Percentiles rank a stretch among this genome's conserved stretches.
Evolutionary conservation across 1,139 yeast genomes (phyloP).

Genomic region (Zygosaccharomyces sapae): DNA sequence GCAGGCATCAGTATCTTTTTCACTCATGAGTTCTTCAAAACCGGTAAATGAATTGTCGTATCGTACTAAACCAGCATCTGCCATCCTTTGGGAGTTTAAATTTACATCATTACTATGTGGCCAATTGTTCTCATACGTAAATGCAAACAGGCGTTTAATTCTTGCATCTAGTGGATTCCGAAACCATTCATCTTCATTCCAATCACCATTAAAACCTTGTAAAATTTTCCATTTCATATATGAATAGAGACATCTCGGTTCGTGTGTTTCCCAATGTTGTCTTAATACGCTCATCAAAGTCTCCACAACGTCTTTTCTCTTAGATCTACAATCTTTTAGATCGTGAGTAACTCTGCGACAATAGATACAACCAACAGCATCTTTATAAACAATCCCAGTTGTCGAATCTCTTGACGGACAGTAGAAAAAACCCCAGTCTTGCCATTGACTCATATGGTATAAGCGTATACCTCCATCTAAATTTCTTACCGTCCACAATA

Average conservation of each 20-base stretch:
- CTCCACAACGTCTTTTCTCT: conserved; percentile 21
- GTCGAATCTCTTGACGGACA: conserved; percentile 42
- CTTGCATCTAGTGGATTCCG: conserved; percentile 17
- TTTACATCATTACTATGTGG: conserved; percentile 3
- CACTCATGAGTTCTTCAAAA: conserved; percentile 16
- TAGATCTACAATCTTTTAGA: conserved; percentile 27
- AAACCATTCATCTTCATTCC: conserved; percentile 21
- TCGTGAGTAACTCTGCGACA: conserved; percentile 46
- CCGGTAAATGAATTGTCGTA: conserved; percentile 28
- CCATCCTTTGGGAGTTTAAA: conserved; percentile 16
- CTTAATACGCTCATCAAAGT: conserved; percentile 26
- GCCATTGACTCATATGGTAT: conserved; percentile 48
- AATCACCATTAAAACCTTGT: conserved; percentile 15
- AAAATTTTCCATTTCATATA: conserved; percentile 12
- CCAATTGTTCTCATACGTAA: conserved; percentile 22
- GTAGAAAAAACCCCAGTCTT: conserved; percentile 64
- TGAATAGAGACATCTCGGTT: conserved; percentile 15
- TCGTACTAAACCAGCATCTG: conserved; percentile 28
- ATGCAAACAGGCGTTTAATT: conserved; percentile 15
- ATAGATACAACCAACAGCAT: conserved; percentile 54
- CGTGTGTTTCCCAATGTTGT: conserved; percentile 18
- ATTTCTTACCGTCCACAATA: conserved; percentile 28
- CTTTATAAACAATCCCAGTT: conserved; percentile 32
- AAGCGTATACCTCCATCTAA: conserved; percentile 40
- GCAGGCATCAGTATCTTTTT: conserved; percentile 16